These are phyloP conservation scores for Brasenia schreberi DNA, from an alignment of 164 flowering plant genomes.

Conservation along the genomic window DNA sequence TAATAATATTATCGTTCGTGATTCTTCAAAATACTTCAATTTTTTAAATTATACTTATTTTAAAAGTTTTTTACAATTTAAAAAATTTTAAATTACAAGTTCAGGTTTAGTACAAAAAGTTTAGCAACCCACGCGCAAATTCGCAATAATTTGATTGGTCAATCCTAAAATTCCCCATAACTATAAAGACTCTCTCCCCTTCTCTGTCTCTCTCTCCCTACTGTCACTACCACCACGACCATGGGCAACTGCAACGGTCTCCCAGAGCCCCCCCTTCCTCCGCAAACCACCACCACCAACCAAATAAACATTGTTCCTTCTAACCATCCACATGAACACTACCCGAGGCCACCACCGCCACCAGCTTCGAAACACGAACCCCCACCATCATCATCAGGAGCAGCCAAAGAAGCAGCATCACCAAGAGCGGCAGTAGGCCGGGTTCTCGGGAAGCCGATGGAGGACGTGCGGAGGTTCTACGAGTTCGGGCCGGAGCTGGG, in stretches of 20 bases:
- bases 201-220: background rate
- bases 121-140: too few relatives aligned
- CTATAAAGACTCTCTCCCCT: too few relatives aligned
- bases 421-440: slow-evolving; percentile 28
- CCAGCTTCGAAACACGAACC: slow-evolving; percentile 1
- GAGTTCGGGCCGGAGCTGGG: slow-evolving; percentile 73
- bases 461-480: slow-evolving; percentile 53
- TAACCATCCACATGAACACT: slow-evolving; percentile 5
- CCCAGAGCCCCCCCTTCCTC: slow-evolving; percentile 7
- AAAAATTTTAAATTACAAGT: too few relatives aligned
- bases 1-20: too few relatives aligned
- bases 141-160: too few relatives aligned
- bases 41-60: too few relatives aligned
- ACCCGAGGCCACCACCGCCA: slow-evolving; percentile 7
- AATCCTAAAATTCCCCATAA: too few relatives aligned
- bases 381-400: background rate
- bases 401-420: background rate
- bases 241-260: slow-evolving; percentile 66
- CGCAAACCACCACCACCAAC: slow-evolving; percentile 2
- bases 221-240: background rate
- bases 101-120: too few relatives aligned
- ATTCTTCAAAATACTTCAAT: too few relatives aligned
- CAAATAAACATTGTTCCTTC: slow-evolving; percentile 15
- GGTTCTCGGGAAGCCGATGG: slow-evolving; percentile 67
- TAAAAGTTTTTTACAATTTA: too few relatives aligned